Percentiles rank a stretch among this genome's conserved stretches.
Evolutionary conservation across 179 eudicot species (phyloP).

Genomic region (Drosera spatulata): DNA sequence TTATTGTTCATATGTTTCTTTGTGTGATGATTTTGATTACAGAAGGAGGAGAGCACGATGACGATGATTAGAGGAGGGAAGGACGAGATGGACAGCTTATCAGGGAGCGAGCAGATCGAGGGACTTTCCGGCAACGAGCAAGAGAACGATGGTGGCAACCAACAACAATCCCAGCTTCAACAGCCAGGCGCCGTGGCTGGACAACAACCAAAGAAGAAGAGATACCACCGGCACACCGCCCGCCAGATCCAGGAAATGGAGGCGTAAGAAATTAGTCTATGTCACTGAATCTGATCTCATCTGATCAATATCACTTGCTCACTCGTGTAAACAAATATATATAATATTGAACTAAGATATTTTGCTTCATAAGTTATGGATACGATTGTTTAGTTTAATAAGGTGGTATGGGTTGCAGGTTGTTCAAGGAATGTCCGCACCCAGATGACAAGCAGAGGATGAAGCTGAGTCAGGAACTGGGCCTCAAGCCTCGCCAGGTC

Average conservation of each 20-base stretch:
- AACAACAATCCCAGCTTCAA: conserved; percentile 16
- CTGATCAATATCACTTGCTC: background rate
- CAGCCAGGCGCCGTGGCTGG: background rate
- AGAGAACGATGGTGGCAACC: conserved; percentile 16
- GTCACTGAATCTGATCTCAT: background rate
- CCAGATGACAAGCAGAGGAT: conserved; percentile 96
- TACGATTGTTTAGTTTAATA: background rate
- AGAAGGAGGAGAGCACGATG: conserved; percentile 10
- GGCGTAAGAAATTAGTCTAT: conserved; percentile 29
- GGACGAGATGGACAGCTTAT: conserved; percentile 69
- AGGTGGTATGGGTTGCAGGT: conserved; percentile 16
- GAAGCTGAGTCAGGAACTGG: conserved; percentile 80
- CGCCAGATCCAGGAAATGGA: conserved; percentile 99
- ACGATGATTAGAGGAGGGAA: conserved; percentile 22
- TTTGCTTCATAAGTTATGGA: background rate
- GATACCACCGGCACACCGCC: conserved; percentile 91
- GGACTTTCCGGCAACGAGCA: conserved; percentile 58
- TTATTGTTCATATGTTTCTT: background rate
- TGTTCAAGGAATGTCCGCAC: conserved; percentile 89
- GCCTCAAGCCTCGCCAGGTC: conserved; percentile 92
- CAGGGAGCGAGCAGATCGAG: conserved; percentile 80
- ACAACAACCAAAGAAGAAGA: conserved; percentile 48
- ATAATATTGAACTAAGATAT: background rate
- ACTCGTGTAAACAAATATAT: background rate
- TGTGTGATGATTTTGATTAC: background rate